Conservation (phyloP, 2,329 filamentous ascomycete genomes). For the Penicillium sp. region DNA sequence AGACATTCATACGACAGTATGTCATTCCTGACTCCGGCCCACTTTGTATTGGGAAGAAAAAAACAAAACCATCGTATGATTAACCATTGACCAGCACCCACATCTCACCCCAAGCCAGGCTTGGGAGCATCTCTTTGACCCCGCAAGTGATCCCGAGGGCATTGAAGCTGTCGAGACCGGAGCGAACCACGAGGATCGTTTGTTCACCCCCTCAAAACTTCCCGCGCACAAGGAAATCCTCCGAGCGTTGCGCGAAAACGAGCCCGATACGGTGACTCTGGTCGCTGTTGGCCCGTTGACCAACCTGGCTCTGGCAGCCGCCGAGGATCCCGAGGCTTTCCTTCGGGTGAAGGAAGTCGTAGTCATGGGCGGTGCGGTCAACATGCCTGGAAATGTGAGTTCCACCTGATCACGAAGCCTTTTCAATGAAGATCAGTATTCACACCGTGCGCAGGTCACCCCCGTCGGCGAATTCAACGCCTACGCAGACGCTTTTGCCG, state of each 20-base stretch:
- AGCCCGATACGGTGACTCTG: conserved; percentile 78
- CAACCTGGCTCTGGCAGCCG: conserved; percentile 84
- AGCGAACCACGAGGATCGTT: conserved; percentile 36
- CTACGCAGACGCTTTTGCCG: conserved; percentile 76
- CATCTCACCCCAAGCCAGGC: conserved; percentile 68
- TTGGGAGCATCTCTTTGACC: conserved; percentile 64
- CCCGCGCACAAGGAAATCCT: conserved; percentile 82
- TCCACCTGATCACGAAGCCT: neutral
- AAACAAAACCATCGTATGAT: neutral
- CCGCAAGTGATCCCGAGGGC: conserved; percentile 36
- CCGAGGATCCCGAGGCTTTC: conserved; percentile 83
- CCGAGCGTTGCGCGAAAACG: conserved; percentile 74
- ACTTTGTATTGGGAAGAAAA: neutral
- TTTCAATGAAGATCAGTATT: no score
- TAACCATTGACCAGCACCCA: conserved; percentile 50
- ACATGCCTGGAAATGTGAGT: conserved; percentile 72
- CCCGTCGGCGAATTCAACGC: conserved; percentile 93
- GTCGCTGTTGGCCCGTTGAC: conserved; percentile 85
- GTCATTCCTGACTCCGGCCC: conserved; percentile 1
- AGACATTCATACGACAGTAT: conserved; percentile 57
- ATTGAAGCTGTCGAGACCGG: conserved; percentile 44
- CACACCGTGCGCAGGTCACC: conserved; percentile 42
- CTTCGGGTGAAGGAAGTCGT: conserved; percentile 83
- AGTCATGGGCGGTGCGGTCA: conserved; percentile 88
- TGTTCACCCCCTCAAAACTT: conserved; percentile 68